phyloP scores from a whole-genome alignment of 352 stramenopile genomes.

The Globisporangium rhizosaccharum region DNA sequence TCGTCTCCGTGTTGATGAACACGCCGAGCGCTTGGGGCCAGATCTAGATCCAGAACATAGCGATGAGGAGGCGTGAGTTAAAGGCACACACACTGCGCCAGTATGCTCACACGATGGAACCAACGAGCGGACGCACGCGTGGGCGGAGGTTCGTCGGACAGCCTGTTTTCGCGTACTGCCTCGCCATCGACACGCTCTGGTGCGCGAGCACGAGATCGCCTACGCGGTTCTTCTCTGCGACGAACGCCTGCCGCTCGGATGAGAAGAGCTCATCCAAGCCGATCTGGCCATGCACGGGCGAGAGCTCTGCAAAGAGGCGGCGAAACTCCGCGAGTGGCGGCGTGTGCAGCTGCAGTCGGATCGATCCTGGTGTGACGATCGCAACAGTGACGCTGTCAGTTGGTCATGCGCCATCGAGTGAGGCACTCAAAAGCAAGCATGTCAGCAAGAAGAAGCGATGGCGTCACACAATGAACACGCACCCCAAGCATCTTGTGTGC shows the following conservation, averaged over 20 bases:
- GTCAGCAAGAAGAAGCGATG: not conserved
- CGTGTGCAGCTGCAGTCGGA: conserved; percentile 49
- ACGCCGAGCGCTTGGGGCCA: conserved; percentile 55
- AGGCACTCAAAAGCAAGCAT: too few relatives aligned
- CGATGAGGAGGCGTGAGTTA: not conserved
- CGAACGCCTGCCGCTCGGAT: conserved; percentile 40
- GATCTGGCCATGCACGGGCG: conserved; percentile 45
- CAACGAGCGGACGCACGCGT: conserved; percentile 20
- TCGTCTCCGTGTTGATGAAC: conserved; percentile 23
- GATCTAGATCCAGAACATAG: conserved; percentile 16
- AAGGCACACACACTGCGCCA: not conserved
- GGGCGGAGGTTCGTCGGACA: conserved; percentile 52
- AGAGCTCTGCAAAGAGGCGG: conserved; percentile 44
- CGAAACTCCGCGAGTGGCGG: conserved; percentile 36
- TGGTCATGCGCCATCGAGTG: not conserved
- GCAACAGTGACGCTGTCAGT: not conserved
- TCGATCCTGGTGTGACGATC: conserved; percentile 33
- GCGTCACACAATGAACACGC: not conserved
- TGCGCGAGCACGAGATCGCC: conserved; percentile 58
- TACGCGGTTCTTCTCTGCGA: conserved; percentile 58
- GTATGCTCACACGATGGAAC: not conserved
- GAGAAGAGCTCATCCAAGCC: conserved; percentile 64
- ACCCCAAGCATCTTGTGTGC: conserved; percentile 29
- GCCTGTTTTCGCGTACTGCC: conserved; percentile 75
- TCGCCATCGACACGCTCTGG: conserved; percentile 61